Conservation (phyloP, 2,329 filamentous ascomycete species). For the Sodiomyces alkalinus region DNA sequence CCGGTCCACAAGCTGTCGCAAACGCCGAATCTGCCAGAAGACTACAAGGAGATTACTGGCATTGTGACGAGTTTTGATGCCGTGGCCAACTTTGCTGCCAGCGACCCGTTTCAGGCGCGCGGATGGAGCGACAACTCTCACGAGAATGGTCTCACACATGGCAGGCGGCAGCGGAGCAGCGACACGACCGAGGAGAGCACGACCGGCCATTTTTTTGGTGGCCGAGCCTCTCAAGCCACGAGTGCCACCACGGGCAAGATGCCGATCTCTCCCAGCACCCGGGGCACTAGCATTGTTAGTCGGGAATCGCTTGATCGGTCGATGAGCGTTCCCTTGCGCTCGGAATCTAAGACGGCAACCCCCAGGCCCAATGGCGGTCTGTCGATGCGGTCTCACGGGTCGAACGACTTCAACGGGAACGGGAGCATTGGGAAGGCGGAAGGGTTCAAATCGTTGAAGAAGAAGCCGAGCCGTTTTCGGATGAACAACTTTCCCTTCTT, state of each 20-base stretch:
- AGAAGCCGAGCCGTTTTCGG: constrained; percentile 47
- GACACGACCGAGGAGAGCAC: constrained; percentile 47
- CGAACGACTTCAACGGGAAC: constrained; percentile 14
- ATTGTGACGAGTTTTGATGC: constrained; percentile 25
- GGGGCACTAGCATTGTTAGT: constrained; percentile 50
- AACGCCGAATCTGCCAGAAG: constrained; percentile 16
- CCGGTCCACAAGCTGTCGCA: constrained; percentile 15
- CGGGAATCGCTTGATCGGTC: constrained; percentile 39
- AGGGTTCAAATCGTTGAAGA: constrained; percentile 33
- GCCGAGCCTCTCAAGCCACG: constrained; percentile 48
- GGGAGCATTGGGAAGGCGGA: constrained; percentile 31
- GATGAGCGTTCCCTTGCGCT: constrained; percentile 26
- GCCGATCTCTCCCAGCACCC: constrained; percentile 49
- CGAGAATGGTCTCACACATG: constrained; percentile 22
- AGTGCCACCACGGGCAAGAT: constrained; percentile 49
- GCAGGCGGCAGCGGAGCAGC: constrained; percentile 43
- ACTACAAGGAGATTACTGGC: constrained; percentile 29
- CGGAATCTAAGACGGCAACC: constrained; percentile 19
- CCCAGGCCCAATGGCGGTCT: constrained; percentile 3
- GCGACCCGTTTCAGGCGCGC: constrained; percentile 30
- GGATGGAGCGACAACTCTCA: constrained; percentile 19
- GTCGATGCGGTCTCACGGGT: constrained; percentile 5
- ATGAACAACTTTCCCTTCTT: constrained; percentile 47
- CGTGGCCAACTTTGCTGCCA: constrained; percentile 30
- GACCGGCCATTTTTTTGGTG: constrained; percentile 35